Evolutionary conservation across 1,284 basidiomycete genomes (phyloP), one percentile per base, ranked within the genome.

Genomic region (Schizophyllum commune): DNA sequence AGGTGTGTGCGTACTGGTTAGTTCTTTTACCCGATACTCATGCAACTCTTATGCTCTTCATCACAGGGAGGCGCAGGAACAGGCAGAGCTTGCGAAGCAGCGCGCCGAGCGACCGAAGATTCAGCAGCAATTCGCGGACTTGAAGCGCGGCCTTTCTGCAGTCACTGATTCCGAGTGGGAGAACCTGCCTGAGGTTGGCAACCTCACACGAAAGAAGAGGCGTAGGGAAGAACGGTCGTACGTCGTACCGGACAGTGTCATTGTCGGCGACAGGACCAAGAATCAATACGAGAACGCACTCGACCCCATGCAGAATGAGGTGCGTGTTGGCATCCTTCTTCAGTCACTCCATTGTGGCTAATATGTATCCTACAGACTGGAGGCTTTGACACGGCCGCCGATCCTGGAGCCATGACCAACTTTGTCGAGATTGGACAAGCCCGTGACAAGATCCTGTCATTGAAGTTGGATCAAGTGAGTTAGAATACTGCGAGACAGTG

Each of bases 391-490:
- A 94, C 92, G 0, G 87, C 92, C 1, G 88, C 89, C 0, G 87
- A 89, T 17, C 81, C 81, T 9, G 93, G 92, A 3, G 83, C 88
- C 0, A 81, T 96, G 68, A 96, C 94, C 8, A 95, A 98, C 73
- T 92, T 99, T 63, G 89, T 96, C n/a, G 96, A 97, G 73, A 98
- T 99, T 71, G 96, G 96, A 62, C 92, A 96, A 74, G 97, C 97
- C 53, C 84, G 96, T 70, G 96, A 98, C 74, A 96, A 94, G 74
- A 93, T 98, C 55, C 79, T 99, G 7, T 93, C 91, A 0, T 82
- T 98, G 65, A 94, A 96, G 70, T 85, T 98, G 11, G 96, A 98
- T 72, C 92, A 96, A 76, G 90, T 90, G 60, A 33, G 78, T 69
- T 1, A 13, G 47, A 13, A 22, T 15, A 32, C n/a, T 55, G 13